Evolutionary conservation across 306 rosid genomes (phyloP).

Genomic region (Cyamopsis tetragonoloba): DNA sequence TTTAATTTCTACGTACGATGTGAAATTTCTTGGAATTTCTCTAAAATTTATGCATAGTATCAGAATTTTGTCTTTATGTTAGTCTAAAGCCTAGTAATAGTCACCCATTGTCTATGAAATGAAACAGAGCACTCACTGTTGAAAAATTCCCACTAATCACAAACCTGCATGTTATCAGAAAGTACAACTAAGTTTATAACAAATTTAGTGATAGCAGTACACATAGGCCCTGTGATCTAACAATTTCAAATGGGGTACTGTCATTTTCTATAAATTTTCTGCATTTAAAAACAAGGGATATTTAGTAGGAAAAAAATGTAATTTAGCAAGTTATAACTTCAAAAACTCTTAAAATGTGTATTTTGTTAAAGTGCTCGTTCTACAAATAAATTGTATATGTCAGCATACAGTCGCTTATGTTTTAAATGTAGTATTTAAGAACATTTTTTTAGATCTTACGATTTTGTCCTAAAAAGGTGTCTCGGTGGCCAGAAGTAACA

Average conservation of each 20-base stretch:
- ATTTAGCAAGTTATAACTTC: too few relatives aligned
- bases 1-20: not conserved
- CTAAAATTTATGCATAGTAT: not conserved
- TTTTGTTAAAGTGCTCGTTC: too few relatives aligned
- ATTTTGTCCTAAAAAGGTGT: too few relatives aligned
- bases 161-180: not conserved
- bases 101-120: not conserved
- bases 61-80: not conserved
- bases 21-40: not conserved
- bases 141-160: not conserved
- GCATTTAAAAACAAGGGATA: not conserved
- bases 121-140: not conserved
- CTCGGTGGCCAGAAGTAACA: too few relatives aligned
- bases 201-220: not conserved
- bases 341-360: too few relatives aligned
- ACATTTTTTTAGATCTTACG: too few relatives aligned
- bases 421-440: too few relatives aligned
- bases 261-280: not conserved
- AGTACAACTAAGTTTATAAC: slow-evolving; percentile 6
- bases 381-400: too few relatives aligned
- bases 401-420: too few relatives aligned
- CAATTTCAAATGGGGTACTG: not conserved
- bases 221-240: not conserved
- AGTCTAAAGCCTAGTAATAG: not conserved
- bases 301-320: too few relatives aligned